Evolutionary conservation across 2,329 filamentous ascomycete species (phyloP), one percentile per base, ranked within the genome.

Genomic region (Sporothrix brunneoviolacea): DNA sequence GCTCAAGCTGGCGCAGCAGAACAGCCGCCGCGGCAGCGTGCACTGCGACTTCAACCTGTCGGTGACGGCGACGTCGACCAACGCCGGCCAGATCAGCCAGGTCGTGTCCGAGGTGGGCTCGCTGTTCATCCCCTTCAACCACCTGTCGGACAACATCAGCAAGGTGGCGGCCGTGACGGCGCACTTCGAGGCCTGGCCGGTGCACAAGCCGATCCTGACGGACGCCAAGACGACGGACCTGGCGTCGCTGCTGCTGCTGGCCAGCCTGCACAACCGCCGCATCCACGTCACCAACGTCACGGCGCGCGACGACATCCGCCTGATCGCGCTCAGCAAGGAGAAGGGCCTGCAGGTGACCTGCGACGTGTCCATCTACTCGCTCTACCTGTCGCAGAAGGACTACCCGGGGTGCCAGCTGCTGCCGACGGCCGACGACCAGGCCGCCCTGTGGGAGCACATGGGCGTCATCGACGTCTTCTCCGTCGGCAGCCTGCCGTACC

Each of bases 311-410:
- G 86, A 91, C 59, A 89, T 91, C 61, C 79, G 74, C 55, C 71
- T 91, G 46, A 88, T 91, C 61, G 80, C 85, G 8, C 76, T 91
- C 27, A 83, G 84, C 70, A 91, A 91, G 69, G 76, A 82, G 62
- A 91, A 90, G 72, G 86, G 86, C n/a, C 72, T 91, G 52, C 84
- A 84, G 65, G 85, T 91, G 39, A 90, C 86, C 19, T 91, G 86
- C 66, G 86, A 91, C 64, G 86, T 91, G 38, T 85, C 83, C n/a
- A 77, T 91, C 60, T 90, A 88, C 71, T 80, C 83, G 16, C 74
- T 91, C 37, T 91, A 89, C 72, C 73, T 91, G 21, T 83, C 83
- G 4, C 83, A 82, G 60, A 72, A 80, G 43, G 84, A 90, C 60
- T 87, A 76, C 66, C 84, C 86, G 2, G 74, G 80, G 51, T 87